These are phyloP conservation scores for Pyrenochaeta sp. DNA, from an alignment of 2,329 filamentous ascomycete species.

Conservation along the genomic window DNA sequence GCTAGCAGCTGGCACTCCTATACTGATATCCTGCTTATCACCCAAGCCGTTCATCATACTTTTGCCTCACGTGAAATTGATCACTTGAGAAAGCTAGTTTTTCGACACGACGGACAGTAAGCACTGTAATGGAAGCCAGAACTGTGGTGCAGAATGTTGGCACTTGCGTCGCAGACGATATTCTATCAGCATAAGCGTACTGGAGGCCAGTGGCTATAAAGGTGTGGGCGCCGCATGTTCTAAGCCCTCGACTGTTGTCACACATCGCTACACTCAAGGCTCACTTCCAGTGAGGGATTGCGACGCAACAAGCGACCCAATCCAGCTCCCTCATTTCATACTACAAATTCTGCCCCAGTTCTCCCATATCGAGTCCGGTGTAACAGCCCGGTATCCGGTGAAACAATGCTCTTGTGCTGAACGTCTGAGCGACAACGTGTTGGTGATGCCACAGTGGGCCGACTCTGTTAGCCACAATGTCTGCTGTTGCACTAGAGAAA, in stretches of 20 bases:
- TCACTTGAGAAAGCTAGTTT: neutral
- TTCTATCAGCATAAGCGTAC: slow-evolving; percentile 5
- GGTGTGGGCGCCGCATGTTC: neutral
- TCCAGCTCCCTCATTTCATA: neutral
- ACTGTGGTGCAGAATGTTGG: no score
- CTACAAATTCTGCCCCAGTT: neutral
- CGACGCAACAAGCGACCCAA: neutral
- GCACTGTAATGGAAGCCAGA: neutral
- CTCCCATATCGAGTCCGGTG: neutral
- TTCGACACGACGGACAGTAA: neutral
- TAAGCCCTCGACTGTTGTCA: neutral
- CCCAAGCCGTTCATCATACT: neutral
- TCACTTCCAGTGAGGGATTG: neutral
- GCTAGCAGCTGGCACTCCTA: neutral
- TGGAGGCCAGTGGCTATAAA: neutral
- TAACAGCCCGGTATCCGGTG: neutral
- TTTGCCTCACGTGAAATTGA: neutral
- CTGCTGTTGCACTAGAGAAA: neutral
- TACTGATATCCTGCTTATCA: neutral
- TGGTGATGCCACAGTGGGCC: neutral
- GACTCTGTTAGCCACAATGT: slow-evolving; percentile 1
- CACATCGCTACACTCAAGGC: neutral
- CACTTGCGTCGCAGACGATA: neutral
- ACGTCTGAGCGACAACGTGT: neutral
- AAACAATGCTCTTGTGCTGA: neutral